A percentile compares a stretch with the other conserved stretches of the same genome.
phyloP scores from a whole-genome alignment of 106 monocot species.

The Posidonia australis region DNA sequence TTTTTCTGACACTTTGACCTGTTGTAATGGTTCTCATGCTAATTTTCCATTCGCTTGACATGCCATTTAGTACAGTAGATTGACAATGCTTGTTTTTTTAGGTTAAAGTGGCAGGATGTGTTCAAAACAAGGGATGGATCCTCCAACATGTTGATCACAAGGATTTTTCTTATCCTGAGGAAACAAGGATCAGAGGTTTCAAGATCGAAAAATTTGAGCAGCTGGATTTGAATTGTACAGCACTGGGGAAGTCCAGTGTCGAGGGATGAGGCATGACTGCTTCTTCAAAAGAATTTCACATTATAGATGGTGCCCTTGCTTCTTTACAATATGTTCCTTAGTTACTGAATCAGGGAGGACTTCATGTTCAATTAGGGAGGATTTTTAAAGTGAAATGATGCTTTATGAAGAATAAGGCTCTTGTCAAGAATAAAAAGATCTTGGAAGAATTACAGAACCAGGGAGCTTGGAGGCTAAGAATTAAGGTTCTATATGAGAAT shows the following conservation, averaged over 20 bases:
- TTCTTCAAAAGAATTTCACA: no score
- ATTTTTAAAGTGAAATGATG: no score
- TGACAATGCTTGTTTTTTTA: slow-evolving; percentile 9
- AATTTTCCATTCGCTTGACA: not conserved
- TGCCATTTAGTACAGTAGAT: not conserved
- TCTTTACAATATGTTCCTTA: no score
- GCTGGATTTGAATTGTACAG: slow-evolving; percentile 36
- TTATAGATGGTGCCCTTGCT: no score
- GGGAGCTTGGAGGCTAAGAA: no score
- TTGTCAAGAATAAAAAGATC: no score
- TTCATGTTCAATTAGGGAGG: no score
- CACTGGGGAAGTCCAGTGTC: slow-evolving; percentile 33
- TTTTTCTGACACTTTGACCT: not conserved
- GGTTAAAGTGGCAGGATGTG: slow-evolving; percentile 54
- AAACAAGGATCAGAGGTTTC: slow-evolving; percentile 67
- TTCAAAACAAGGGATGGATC: slow-evolving; percentile 74
- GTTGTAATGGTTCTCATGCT: not conserved
- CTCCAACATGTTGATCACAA: slow-evolving; percentile 60
- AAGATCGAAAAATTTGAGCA: slow-evolving; percentile 61
- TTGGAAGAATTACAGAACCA: no score
- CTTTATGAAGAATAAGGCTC: no score
- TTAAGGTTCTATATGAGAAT: no score
- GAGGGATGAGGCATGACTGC: not conserved
- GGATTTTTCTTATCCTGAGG: slow-evolving; percentile 54
- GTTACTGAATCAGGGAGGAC: no score